Evolutionary conservation across 495 filamentous ascomycete genomes (phyloP), one percentile per base, ranked within the genome.

Genomic region (Glutinoglossum americanum): DNA sequence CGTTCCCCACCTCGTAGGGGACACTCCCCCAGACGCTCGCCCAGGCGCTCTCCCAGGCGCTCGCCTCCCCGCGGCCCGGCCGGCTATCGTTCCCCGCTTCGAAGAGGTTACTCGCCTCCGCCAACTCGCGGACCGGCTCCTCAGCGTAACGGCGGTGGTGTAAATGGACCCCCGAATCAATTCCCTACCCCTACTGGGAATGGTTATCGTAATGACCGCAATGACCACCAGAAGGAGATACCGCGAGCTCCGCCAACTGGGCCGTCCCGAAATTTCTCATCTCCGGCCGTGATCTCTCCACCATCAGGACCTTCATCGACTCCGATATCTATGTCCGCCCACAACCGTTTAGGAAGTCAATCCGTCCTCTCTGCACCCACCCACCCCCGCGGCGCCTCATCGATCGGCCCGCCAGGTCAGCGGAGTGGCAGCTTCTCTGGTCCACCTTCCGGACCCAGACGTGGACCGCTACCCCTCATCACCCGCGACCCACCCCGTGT

Each of bases 341-440:
- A 74, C 35, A 73, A 68, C 62, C 76, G 77, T 10, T 68, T 68
- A 15, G 63, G 67, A 3, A 78, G 70, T 60, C 65, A 73, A 28
- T 74, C 77, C 33, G 60, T 79, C 23, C 65, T 80, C 1, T 74
- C 76, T 37, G 78, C 78, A 13, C 80, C 80, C n/a, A 80, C 78
- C 17, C 76, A 75, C 11, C 79, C 79, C 35, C 75, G 76, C 39
- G 75, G 76, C 32, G 73, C 70, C 54, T 60, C 68, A 33, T 65
- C 25, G 21, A 28, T 28, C 25, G 33, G 33, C 27, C 56, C 56
- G n/a, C 56, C n/a, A 3, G n/a, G 33, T 27, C 56, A 49, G 10
- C 56, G 56, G 0, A 33, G n/a, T 48, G 37, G 45, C 27, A 63
- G 66, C 28, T 67, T 69, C 48, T 64, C 59, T 28, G 68, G 71